Percentiles rank a stretch among this genome's conserved stretches.
These are phyloP conservation scores for Pinus taeda DNA, from an alignment of 75 land plant genomes.

Conservation along the genomic window DNA sequence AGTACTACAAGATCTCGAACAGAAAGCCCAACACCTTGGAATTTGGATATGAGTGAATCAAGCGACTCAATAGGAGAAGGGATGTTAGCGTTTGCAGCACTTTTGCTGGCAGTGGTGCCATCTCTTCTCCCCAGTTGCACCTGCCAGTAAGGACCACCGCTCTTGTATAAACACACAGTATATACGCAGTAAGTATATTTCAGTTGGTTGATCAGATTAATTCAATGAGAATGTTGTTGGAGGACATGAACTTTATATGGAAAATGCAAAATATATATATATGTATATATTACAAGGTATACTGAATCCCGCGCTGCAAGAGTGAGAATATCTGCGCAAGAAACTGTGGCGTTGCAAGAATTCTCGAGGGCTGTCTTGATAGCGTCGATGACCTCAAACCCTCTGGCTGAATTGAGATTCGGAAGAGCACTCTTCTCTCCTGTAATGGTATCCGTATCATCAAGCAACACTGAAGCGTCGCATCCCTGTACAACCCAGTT, in stretches of 20 bases:
- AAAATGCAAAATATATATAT: too few species aligned
- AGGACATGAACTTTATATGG: too few species aligned
- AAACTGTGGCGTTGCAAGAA: conserved; percentile 7
- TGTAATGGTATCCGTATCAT: conserved; percentile 12
- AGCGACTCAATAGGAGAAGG: conserved; percentile 15
- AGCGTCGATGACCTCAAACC: conserved; percentile 12
- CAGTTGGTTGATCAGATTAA: too few species aligned
- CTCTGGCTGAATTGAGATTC: conserved; percentile 10
- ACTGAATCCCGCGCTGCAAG: conserved; percentile 15
- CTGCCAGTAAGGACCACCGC: conserved; percentile 23
- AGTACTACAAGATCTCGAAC: conserved; percentile 13
- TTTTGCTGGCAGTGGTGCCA: conserved; percentile 12
- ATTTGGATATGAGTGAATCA: conserved; percentile 6
- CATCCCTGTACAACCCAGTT: conserved; percentile 1
- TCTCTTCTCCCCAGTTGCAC: conserved; percentile 22
- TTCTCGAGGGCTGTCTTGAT: conserved; percentile 11
- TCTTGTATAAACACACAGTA: background rate
- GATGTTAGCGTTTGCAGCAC: conserved; percentile 9
- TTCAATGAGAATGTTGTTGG: too few species aligned
- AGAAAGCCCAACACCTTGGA: conserved; percentile 15
- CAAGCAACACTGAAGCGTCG: conserved; percentile 26
- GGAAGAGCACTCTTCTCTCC: conserved; percentile 15
- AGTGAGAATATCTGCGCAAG: conserved; percentile 17
- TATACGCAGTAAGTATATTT: too few species aligned
- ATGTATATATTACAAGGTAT: too few species aligned